Percentiles rank a stretch among this genome's conserved stretches.
phyloP scores from a whole-genome alignment of 1,284 basidiomycete species.

The Phenoliferia sp. region DNA sequence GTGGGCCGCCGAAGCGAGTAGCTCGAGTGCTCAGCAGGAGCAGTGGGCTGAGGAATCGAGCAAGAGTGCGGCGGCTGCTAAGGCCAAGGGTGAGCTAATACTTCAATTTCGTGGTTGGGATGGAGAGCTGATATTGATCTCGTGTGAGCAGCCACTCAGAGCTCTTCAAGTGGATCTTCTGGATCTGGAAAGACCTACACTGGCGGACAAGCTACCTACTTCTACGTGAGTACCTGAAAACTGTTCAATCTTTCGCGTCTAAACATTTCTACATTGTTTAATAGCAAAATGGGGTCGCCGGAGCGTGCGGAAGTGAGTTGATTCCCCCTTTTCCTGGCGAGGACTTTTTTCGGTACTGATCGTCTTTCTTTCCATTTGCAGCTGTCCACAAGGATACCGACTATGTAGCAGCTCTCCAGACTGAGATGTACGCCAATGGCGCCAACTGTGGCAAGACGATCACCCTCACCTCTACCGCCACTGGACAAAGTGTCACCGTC shows the following conservation, averaged over 20 bases:
- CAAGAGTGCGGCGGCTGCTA: no score
- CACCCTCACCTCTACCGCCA: constrained; percentile 32
- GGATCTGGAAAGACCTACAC: neutral
- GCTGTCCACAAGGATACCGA: neutral
- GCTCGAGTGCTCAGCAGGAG: no score
- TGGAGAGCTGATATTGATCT: no score
- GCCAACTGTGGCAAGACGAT: constrained; percentile 55
- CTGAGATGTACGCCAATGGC: constrained; percentile 43
- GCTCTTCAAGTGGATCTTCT: neutral
- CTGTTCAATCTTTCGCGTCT: no score
- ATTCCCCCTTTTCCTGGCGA: no score
- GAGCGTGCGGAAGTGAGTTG: constrained; percentile 4
- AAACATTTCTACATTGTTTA: neutral
- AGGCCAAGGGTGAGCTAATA: no score
- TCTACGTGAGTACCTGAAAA: neutral
- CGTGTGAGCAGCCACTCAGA: no score
- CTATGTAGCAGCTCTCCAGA: constrained; percentile 1
- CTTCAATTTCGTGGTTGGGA: no score
- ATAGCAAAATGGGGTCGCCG: constrained; percentile 5
- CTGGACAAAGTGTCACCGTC: constrained; percentile 57
- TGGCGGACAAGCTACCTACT: neutral
- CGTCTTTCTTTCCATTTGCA: no score
- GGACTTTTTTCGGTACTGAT: no score
- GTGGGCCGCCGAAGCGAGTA: neutral
- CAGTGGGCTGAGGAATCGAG: no score